A percentile compares a stretch with the other conserved stretches of the same genome.
Evolutionary conservation across 2,329 filamentous ascomycete species (phyloP).

Genomic region (Talaromyces funiculosus): DNA sequence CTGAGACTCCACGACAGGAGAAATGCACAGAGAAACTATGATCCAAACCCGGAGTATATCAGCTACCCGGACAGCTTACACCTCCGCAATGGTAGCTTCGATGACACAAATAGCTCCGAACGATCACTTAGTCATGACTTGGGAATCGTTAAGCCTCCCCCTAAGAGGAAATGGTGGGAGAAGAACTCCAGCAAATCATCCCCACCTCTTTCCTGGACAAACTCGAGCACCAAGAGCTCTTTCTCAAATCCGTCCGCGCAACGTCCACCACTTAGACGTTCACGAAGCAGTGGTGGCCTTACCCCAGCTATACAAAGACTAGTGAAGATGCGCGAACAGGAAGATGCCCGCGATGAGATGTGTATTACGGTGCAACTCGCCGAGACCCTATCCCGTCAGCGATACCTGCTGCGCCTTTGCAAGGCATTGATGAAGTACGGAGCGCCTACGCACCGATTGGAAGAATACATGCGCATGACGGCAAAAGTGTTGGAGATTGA

Average conservation of each 20-base stretch:
- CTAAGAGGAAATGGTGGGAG: conserved; percentile 15
- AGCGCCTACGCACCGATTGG: conserved; percentile 84
- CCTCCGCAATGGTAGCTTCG: conserved; percentile 28
- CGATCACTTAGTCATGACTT: conserved; percentile 27
- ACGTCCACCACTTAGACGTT: conserved; percentile 28
- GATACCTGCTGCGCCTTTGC: conserved; percentile 80
- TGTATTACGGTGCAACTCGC: conserved; percentile 59
- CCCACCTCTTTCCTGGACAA: conserved; percentile 17
- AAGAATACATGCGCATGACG: conserved; percentile 88
- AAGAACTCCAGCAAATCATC: conserved; percentile 16
- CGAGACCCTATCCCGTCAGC: conserved; percentile 70
- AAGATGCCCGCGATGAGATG: conserved; percentile 44
- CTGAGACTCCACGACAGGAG: conserved; percentile 59
- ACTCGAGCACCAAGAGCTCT: conserved; percentile 24
- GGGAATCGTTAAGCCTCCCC: conserved; percentile 20
- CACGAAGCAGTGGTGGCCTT: conserved; percentile 31
- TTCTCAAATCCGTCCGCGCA: conserved; percentile 23
- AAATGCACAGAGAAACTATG: conserved; percentile 20
- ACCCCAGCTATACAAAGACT: conserved; percentile 23
- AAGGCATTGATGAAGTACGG: conserved; percentile 85
- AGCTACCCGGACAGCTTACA: conserved; percentile 16
- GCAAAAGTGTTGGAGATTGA: conserved; percentile 83
- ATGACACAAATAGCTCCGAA: conserved; percentile 26
- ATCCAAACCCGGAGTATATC: conserved; percentile 9
- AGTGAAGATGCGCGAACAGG: not conserved